phyloP scores from a whole-genome alignment of 805 yeast species.

The Candida berthetii region DNA sequence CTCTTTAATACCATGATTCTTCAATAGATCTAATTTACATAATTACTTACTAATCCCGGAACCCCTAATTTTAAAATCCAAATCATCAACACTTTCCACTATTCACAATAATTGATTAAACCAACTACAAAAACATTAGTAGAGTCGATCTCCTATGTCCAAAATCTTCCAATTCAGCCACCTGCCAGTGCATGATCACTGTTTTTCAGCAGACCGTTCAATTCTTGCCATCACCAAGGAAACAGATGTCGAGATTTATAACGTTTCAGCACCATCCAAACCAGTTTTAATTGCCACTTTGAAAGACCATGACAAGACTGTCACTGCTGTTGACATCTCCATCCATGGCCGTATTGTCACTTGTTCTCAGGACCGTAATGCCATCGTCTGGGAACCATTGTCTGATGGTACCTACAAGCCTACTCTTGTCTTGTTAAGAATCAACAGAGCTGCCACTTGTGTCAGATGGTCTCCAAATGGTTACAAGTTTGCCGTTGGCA shows the following conservation, averaged over 20 bases:
- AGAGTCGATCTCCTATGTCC: constrained; percentile 27
- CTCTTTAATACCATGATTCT: no score
- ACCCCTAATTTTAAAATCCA: no score
- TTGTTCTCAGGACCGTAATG: constrained; percentile 96
- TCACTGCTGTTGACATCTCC: constrained; percentile 92
- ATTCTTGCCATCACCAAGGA: constrained; percentile 79
- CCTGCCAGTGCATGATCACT: constrained; percentile 86
- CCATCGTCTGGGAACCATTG: constrained; percentile 88
- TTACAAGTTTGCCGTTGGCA: constrained; percentile 94
- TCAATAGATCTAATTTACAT: no score
- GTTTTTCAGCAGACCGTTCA: constrained; percentile 64
- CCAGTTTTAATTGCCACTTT: constrained; percentile 64
- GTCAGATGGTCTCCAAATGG: constrained; percentile 96
- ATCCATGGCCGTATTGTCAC: constrained; percentile 87
- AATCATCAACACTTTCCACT: not conserved
- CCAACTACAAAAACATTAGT: constrained; percentile 10
- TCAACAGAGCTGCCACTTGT: constrained; percentile 91
- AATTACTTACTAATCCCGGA: no score
- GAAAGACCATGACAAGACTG: constrained; percentile 85
- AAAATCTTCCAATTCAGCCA: constrained; percentile 62
- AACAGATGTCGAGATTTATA: constrained; percentile 69
- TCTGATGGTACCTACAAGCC: constrained; percentile 66
- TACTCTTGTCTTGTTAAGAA: constrained; percentile 85
- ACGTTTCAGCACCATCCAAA: constrained; percentile 40
- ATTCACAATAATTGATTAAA: not conserved